Percentiles rank a stretch among this genome's conserved stretches.
Conservation (phyloP, 768 basidiomycete genomes). For the Cystofilobasidium macerans region DNA sequence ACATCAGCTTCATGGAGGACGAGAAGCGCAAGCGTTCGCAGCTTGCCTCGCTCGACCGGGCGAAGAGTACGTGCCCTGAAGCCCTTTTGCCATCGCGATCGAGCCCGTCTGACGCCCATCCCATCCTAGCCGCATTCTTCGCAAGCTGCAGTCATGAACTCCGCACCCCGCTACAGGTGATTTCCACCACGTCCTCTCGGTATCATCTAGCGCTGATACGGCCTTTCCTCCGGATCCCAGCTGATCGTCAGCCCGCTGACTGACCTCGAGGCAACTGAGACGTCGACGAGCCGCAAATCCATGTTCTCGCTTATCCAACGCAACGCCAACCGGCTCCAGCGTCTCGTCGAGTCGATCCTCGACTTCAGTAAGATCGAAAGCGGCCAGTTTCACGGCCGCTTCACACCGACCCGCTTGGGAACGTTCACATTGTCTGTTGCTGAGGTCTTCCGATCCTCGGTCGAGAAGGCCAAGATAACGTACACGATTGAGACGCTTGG, state of each 20-base stretch:
- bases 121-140: conserved; percentile 28
- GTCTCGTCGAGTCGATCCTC: conserved; percentile 41
- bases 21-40: conserved; percentile 30
- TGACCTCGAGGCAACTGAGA: conserved; percentile 26
- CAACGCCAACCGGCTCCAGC: conserved; percentile 37
- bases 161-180: conserved; percentile 33
- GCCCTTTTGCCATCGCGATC: neutral
- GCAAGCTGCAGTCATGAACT: conserved; percentile 32
- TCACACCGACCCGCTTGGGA: conserved; percentile 37
- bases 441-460: conserved; percentile 37
- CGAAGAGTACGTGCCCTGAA: conserved; percentile 1
- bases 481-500: conserved; percentile 35
- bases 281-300: conserved; percentile 28
- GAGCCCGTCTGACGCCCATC: neutral
- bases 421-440: conserved; percentile 37
- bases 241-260: conserved; percentile 33
- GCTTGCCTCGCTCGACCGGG: conserved; percentile 25
- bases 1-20: conserved; percentile 28
- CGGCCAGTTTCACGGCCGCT: conserved; percentile 36
- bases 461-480: conserved; percentile 32
- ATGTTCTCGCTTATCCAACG: conserved; percentile 28
- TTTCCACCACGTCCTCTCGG: too few relatives aligned
- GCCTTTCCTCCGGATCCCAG: too few relatives aligned
- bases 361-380: conserved; percentile 37
- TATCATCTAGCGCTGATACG: too few relatives aligned